Percentiles rank a stretch among this genome's conserved stretches.
phyloP scores from a whole-genome alignment of 2,329 filamentous ascomycete genomes.

The Lachnellula suecica region DNA sequence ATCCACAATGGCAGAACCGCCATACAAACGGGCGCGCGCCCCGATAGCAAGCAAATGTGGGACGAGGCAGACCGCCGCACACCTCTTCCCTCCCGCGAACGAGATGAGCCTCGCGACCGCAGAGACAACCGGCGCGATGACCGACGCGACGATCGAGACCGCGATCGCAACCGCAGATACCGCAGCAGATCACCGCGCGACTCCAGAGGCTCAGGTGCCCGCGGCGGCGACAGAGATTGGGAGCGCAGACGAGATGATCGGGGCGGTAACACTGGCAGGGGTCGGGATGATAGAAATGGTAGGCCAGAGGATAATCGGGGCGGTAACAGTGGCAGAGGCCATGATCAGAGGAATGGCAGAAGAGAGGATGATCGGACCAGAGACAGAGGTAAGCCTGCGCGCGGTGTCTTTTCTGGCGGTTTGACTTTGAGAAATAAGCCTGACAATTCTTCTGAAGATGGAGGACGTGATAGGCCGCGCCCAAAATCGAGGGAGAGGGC shows the following conservation, averaged over 20 bases:
- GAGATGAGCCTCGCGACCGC: conserved; percentile 30
- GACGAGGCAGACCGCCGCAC: conserved; percentile 45
- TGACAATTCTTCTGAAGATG: conserved; percentile 22
- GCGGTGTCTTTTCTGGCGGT: not conserved
- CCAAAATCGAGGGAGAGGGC: conserved; percentile 14
- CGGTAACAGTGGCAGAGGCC: conserved; percentile 29
- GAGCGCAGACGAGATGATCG: conserved; percentile 36
- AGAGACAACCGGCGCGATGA: conserved; percentile 35
- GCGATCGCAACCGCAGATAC: conserved; percentile 36
- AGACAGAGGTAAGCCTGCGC: conserved; percentile 18
- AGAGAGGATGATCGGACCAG: conserved; percentile 15
- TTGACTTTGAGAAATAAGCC: conserved; percentile 4
- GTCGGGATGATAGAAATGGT: conserved; percentile 12
- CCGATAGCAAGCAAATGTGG: conserved; percentile 63
- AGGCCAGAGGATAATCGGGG: conserved; percentile 17
- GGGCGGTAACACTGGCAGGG: conserved; percentile 30
- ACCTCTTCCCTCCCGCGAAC: conserved; percentile 31
- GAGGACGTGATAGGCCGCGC: conserved; percentile 18
- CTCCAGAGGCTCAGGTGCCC: too few relatives aligned
- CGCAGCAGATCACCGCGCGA: conserved; percentile 30
- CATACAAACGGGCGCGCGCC: conserved; percentile 48
- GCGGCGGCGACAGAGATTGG: conserved; percentile 38
- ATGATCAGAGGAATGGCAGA: conserved; percentile 13
- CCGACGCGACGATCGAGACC: conserved; percentile 33
- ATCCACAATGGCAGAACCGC: conserved; percentile 51